A percentile compares a stretch with the other conserved stretches of the same genome.
Evolutionary conservation across 2,329 filamentous ascomycete genomes (phyloP).

Genomic region (Truncatella angustata): DNA sequence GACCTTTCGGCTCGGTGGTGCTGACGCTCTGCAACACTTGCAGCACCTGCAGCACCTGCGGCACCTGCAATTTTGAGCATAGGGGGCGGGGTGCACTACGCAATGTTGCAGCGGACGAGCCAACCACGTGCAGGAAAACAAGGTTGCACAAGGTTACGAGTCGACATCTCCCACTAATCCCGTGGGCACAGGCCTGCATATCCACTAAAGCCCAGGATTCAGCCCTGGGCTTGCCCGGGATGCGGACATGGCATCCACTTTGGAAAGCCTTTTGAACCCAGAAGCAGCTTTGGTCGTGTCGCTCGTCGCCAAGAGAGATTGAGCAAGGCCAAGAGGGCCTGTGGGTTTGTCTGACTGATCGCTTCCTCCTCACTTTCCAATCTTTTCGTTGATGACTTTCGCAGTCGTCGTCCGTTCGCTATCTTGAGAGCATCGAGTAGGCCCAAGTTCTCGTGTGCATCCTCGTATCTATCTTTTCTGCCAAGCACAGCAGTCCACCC

Average conservation of each 20-base stretch:
- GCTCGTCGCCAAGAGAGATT: neutral
- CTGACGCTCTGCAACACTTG: too few species aligned
- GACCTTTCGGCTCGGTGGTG: too few species aligned
- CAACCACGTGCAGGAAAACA: conserved; percentile 4
- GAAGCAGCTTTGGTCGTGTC: too few species aligned
- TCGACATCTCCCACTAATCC: neutral
- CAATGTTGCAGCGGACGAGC: conserved; percentile 3
- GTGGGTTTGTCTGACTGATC: neutral
- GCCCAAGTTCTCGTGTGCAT: too few species aligned
- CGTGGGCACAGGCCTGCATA: neutral
- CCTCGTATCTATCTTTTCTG: neutral
- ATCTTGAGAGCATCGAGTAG: too few species aligned
- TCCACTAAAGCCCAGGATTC: neutral
- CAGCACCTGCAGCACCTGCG: too few species aligned
- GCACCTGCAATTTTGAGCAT: too few species aligned
- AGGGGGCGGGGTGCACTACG: neutral
- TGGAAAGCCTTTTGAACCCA: neutral
- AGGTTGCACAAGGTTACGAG: neutral
- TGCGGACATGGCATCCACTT: neutral
- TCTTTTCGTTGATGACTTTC: neutral
- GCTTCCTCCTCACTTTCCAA: neutral
- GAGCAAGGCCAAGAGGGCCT: neutral
- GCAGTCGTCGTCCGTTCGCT: neutral
- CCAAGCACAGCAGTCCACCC: neutral
- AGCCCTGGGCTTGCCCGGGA: neutral